Evolutionary conservation across 257 asterid genomes (phyloP).

Genomic region (Gentiana macrophylla): DNA sequence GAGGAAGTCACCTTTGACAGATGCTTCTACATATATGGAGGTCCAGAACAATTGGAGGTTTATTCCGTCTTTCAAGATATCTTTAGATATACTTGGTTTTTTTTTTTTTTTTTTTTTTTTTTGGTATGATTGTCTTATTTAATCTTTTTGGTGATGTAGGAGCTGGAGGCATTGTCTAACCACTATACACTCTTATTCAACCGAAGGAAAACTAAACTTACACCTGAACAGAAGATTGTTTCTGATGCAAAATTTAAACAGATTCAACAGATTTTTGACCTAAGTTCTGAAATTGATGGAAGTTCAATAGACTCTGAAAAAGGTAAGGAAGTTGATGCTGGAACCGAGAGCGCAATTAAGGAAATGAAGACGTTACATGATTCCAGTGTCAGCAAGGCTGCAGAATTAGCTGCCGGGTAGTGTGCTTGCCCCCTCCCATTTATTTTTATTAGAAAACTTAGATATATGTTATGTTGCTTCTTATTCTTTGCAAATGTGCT

Average conservation of each 20-base stretch:
- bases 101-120: neutral
- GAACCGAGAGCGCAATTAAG: constrained; percentile 35
- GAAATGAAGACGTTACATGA: constrained; percentile 68
- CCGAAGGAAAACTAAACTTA: constrained; percentile 76
- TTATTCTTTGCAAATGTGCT: no score
- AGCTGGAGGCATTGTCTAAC: constrained; percentile 88
- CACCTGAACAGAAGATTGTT: constrained; percentile 59
- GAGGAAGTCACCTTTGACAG: constrained; percentile 87
- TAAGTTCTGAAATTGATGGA: constrained; percentile 60
- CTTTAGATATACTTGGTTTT: constrained; percentile 1
- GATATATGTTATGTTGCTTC: no score
- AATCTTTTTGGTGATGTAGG: constrained; percentile 34
- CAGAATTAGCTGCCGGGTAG: constrained; percentile 97
- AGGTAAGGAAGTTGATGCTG: constrained; percentile 77
- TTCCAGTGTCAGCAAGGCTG: constrained; percentile 90
- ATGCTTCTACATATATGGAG: constrained; percentile 97
- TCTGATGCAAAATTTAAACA: constrained; percentile 87
- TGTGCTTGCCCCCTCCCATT: neutral
- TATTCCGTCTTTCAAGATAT: constrained; percentile 8
- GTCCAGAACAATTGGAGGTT: constrained; percentile 99
- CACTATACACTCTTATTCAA: constrained; percentile 77
- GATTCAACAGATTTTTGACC: constrained; percentile 64
- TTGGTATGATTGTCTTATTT: constrained; percentile 10
- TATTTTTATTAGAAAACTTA: no score
- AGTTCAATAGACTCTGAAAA: constrained; percentile 45